Conservation (phyloP, 108 stramenopile species). For the Mediolabrus comicus region DNA sequence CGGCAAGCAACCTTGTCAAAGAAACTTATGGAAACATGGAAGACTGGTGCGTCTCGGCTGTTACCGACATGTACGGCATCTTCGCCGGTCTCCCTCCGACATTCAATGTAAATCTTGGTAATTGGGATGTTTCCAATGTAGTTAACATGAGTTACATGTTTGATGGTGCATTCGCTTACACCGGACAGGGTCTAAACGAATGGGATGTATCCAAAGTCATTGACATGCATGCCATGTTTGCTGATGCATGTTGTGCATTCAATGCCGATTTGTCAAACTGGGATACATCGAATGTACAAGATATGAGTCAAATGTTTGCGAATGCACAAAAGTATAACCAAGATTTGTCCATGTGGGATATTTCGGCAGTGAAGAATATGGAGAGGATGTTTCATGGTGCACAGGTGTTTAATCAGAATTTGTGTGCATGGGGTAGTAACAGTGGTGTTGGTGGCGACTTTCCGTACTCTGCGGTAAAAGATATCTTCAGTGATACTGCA, state of each 20-base stretch:
- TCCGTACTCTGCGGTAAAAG: not conserved
- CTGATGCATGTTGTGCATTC: not conserved
- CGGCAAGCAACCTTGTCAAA: not conserved
- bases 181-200: not conserved
- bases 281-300: not conserved
- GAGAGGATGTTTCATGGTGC: slow-evolving; percentile 35
- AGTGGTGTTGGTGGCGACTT: not conserved
- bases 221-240: slow-evolving; percentile 21
- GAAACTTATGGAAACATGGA: not conserved
- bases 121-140: slow-evolving; percentile 41
- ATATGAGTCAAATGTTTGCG: slow-evolving; percentile 4
- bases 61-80: not conserved
- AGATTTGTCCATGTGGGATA: slow-evolving; percentile 35
- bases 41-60: not conserved
- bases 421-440: slow-evolving; percentile 9
- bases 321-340: slow-evolving; percentile 5
- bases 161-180: not conserved
- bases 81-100: not conserved
- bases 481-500: not conserved
- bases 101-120: slow-evolving; percentile 43
- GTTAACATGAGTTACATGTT: slow-evolving; percentile 34
- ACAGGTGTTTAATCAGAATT: slow-evolving; percentile 24
- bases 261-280: not conserved
- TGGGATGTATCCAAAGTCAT: slow-evolving; percentile 35
- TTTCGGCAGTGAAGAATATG: slow-evolving; percentile 23